Evolutionary conservation across 768 basidiomycete species (phyloP).

Genomic region (Lactifluus echinatus): DNA sequence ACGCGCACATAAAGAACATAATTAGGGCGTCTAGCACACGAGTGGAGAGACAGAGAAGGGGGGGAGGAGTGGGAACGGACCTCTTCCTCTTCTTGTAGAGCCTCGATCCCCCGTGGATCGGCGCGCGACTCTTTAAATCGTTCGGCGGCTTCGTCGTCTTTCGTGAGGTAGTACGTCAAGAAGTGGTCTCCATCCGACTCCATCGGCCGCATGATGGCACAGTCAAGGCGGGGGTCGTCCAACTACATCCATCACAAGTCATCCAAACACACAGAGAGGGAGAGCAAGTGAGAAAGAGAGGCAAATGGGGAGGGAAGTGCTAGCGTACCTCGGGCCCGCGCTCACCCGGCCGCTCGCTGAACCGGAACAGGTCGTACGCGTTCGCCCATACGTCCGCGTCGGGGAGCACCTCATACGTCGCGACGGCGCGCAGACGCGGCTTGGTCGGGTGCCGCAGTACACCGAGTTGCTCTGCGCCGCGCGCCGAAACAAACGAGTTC

Average conservation of each 20-base stretch:
- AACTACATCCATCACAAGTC: constrained; percentile 31
- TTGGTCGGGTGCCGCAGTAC: constrained; percentile 73
- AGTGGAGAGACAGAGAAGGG: too few species aligned
- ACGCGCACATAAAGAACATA: neutral
- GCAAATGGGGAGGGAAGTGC: neutral
- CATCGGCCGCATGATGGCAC: constrained; percentile 81
- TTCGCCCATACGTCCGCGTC: constrained; percentile 86
- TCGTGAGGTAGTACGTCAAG: constrained; percentile 75
- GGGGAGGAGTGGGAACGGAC: constrained; percentile 20
- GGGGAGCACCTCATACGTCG: constrained; percentile 76
- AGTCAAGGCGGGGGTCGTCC: constrained; percentile 75
- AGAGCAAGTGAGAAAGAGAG: neutral
- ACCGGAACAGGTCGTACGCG: constrained; percentile 79
- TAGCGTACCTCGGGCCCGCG: constrained; percentile 50
- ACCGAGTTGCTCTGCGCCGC: constrained; percentile 50
- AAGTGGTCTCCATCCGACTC: constrained; percentile 84
- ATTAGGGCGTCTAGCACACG: too few species aligned
- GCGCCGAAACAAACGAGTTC: constrained; percentile 58
- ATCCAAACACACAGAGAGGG: neutral
- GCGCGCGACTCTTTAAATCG: constrained; percentile 54
- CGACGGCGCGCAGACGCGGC: constrained; percentile 61
- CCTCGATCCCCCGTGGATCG: constrained; percentile 32
- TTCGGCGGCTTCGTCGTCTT: constrained; percentile 61
- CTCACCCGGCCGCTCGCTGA: constrained; percentile 83
- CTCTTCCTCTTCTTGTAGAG: constrained; percentile 44